These are phyloP conservation scores for Colletotrichum sp. DNA, from an alignment of 2,329 filamentous ascomycete species.

Conservation along the genomic window DNA sequence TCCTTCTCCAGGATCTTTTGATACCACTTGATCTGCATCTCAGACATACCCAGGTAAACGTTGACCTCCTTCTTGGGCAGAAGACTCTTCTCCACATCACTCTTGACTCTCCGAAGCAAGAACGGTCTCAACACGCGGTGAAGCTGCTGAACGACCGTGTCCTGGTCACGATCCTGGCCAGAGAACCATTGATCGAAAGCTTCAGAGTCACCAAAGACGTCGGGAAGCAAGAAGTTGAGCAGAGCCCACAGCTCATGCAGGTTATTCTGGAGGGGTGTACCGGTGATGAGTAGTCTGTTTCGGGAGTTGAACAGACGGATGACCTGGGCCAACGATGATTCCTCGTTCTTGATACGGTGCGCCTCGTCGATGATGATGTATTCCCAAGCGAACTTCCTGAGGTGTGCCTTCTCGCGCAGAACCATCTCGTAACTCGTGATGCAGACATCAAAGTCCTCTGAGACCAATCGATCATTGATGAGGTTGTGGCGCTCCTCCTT, in stretches of 20 bases:
- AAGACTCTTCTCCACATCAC: slow-evolving; percentile 96
- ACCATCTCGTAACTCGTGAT: slow-evolving; percentile 99
- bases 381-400: slow-evolving; percentile 99
- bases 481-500: slow-evolving; percentile 91
- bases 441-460: slow-evolving; percentile 96
- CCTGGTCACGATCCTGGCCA: slow-evolving; percentile 86
- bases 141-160: slow-evolving; percentile 93
- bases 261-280: slow-evolving; percentile 97
- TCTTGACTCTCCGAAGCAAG: slow-evolving; percentile 93
- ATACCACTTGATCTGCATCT: slow-evolving; percentile 99
- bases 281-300: slow-evolving; percentile 93
- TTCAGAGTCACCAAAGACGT: slow-evolving; percentile 95
- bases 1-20: slow-evolving; percentile 99
- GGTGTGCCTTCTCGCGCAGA: slow-evolving; percentile 87
- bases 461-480: slow-evolving; percentile 89
- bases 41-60: slow-evolving; percentile 96
- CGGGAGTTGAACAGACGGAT: slow-evolving; percentile 96
- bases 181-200: slow-evolving; percentile 99
- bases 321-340: slow-evolving; percentile 94
- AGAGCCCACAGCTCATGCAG: slow-evolving; percentile 97
- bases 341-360: slow-evolving; percentile 99
- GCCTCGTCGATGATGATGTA: slow-evolving; percentile 99
- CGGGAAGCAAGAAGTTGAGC: slow-evolving; percentile 95
- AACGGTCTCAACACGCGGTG: slow-evolving; percentile 94
- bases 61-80: slow-evolving; percentile 98